A percentile compares a stretch with the other conserved stretches of the same genome.
Evolutionary conservation across 2,329 filamentous ascomycete genomes (phyloP).

Genomic region (Microdochium trichocladiopsis): DNA sequence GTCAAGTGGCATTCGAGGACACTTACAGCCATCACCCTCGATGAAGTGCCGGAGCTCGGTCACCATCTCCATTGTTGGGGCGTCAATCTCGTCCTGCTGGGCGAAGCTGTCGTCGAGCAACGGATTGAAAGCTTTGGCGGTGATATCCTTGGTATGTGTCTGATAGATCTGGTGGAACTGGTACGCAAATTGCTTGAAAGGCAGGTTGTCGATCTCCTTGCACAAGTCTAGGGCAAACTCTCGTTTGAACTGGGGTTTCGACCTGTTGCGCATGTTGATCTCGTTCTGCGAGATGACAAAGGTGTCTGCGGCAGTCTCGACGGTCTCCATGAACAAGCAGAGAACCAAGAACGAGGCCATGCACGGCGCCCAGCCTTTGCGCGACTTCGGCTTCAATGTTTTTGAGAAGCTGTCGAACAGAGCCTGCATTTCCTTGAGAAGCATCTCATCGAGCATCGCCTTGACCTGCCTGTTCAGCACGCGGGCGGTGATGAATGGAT

Average conservation of each 20-base stretch:
- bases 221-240: slow-evolving; percentile 38
- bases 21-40: slow-evolving; percentile 36
- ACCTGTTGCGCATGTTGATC: slow-evolving; percentile 31
- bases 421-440: slow-evolving; percentile 40
- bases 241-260: slow-evolving; percentile 28
- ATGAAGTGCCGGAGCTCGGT: slow-evolving; percentile 35
- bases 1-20: background rate
- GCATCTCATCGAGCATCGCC: slow-evolving; percentile 46
- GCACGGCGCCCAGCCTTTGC: slow-evolving; percentile 49
- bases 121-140: slow-evolving; percentile 46
- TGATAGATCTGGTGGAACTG: slow-evolving; percentile 55
- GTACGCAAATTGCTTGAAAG: slow-evolving; percentile 53
- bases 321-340: slow-evolving; percentile 51
- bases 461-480: slow-evolving; percentile 52
- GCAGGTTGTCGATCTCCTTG: slow-evolving; percentile 48
- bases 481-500: slow-evolving; percentile 40
- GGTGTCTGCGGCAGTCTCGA: slow-evolving; percentile 44
- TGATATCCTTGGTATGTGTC: slow-evolving; percentile 43
- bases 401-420: slow-evolving; percentile 47
- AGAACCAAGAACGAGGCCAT: slow-evolving; percentile 48
- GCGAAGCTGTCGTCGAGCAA: slow-evolving; percentile 36
- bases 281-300: slow-evolving; percentile 46
- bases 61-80: slow-evolving; percentile 37
- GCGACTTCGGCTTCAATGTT: slow-evolving; percentile 45
- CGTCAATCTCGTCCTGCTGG: slow-evolving; percentile 37